Evolutionary conservation across 2,329 filamentous ascomycete species (phyloP), one percentile per base, ranked within the genome.

Genomic region (Cadophora luteo-olivacea): DNA sequence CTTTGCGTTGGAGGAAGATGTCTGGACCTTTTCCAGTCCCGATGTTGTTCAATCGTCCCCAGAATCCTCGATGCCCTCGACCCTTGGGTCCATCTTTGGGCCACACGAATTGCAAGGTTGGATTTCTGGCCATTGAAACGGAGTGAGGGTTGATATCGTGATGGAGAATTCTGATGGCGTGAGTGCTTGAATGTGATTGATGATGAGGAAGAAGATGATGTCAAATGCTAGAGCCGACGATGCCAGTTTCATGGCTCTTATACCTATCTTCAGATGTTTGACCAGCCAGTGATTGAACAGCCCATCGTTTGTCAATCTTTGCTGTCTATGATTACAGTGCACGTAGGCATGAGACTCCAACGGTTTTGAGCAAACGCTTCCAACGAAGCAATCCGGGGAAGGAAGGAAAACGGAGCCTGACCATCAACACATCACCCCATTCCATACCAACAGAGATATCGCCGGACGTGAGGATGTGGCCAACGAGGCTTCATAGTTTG

Each of bases 21-120:
- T 83, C 81, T 14, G 81, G 81, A 1, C 81, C 81, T 66, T 77
- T 79, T 45, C 78, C 78, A 8, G 70, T 78, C 19, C 82, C 52
- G 64, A 82, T 73, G 58, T 83, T 79, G 24, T 75, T 74, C 24
- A 82, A 57, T 24, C 76, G 64, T 16, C 74, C 69, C 36, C 72
- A 73, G 45, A 76, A 76, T 3, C 76, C 75, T 32, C 76, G 72
- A 52, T 65, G 70, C 19, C 69, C 68, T 32, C 65, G 61, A 12
- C 75, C 75, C 61, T 72, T 74, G 7, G 58, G 68, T 0, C 73
- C 74, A 69, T 77, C 76, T 67, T 77, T 77, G 4, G 74, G 76
- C 75, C 76, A 78, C 25, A 77, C 74, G 51, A 76, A 73, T 55
- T 73, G 71, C 38, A 16, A 73, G 60, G 14, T 70, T 69, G 29